These are phyloP conservation scores for Prunus fruticosa DNA, from an alignment of 306 rosid genomes.

Conservation along the genomic window DNA sequence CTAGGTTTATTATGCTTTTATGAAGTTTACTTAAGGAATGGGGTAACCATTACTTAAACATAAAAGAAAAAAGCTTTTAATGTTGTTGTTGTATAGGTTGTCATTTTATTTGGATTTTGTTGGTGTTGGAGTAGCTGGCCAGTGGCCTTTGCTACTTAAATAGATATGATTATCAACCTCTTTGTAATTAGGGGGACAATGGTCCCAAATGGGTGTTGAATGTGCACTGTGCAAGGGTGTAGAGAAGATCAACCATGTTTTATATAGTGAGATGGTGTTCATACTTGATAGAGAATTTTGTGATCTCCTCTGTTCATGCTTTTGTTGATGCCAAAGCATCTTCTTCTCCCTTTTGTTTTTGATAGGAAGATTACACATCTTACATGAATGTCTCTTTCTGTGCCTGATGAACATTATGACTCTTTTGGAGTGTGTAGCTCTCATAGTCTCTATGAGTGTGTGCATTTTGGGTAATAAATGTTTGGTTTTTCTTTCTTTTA, in stretches of 20 bases:
- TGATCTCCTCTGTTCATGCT: background rate
- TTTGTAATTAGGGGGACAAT: background rate
- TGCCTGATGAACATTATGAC: background rate
- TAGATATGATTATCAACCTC: background rate
- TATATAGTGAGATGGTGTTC: background rate
- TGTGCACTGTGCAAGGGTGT: background rate
- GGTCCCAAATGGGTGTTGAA: background rate
- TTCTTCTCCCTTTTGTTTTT: background rate
- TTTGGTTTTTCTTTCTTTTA: background rate
- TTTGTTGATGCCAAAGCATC: background rate
- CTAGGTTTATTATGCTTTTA: background rate
- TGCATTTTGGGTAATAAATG: background rate
- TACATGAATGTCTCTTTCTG: background rate
- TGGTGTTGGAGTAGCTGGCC: slow-evolving; percentile 5
- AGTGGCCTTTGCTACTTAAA: background rate
- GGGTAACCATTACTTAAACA: background rate
- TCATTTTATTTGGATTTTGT: background rate
- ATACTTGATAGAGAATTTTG: background rate
- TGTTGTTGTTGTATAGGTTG: background rate
- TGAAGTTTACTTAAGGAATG: background rate
- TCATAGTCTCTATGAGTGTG: background rate
- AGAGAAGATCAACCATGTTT: background rate
- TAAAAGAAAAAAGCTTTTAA: background rate
- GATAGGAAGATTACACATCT: background rate
- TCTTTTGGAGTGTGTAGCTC: background rate